phyloP scores from a whole-genome alignment of 257 asterid genomes.

The Solanum rostratum region DNA sequence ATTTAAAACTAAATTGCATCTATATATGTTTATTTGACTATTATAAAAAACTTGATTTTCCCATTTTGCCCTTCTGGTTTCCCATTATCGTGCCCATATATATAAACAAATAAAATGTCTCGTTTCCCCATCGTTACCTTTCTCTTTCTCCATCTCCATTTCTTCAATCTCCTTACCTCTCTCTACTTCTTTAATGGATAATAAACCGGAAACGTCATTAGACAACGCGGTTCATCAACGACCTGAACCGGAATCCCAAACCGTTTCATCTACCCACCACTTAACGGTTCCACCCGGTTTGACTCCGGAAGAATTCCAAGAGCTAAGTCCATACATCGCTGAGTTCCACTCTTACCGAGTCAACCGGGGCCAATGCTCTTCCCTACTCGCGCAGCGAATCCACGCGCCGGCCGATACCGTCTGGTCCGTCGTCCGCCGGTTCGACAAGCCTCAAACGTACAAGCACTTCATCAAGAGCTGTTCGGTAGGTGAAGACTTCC shows the following conservation, averaged over 20 bases:
- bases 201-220: not conserved
- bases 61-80: not conserved
- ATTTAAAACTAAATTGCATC: not conserved
- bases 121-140: not conserved
- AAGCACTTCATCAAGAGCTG: conserved; percentile 95
- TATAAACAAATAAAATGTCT: not conserved
- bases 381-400: conserved; percentile 62
- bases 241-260: not conserved
- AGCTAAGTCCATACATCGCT: conserved; percentile 29
- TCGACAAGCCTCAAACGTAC: conserved; percentile 77
- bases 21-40: not conserved
- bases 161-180: not conserved
- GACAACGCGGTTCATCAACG: not conserved
- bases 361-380: conserved; percentile 52
- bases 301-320: conserved; percentile 49
- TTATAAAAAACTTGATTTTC: not conserved
- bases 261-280: not conserved
- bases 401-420: conserved; percentile 51
- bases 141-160: not conserved
- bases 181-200: not conserved
- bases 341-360: conserved; percentile 64
- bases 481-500: conserved; percentile 33
- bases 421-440: conserved; percentile 65
- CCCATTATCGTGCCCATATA: not conserved
- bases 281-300: conserved; percentile 31